Conservation (phyloP, 2,329 filamentous ascomycete species). For the Epichloe hybrida region DNA sequence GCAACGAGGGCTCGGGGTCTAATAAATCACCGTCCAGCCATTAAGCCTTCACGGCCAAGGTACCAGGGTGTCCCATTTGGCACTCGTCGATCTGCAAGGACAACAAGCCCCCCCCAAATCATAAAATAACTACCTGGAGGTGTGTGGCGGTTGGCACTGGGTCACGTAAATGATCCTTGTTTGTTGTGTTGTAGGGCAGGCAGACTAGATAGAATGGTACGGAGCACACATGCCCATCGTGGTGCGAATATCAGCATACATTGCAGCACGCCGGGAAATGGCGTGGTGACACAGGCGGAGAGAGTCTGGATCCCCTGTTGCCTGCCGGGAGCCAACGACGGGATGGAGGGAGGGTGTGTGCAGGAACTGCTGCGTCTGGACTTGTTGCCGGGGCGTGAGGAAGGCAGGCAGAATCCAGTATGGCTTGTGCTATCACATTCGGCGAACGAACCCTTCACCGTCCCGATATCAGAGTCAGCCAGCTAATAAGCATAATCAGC, state of each 20-base stretch:
- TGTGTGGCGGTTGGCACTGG: no score
- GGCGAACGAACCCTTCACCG: no score
- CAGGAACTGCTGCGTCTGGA: not conserved
- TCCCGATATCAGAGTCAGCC: no score
- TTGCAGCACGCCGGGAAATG: not conserved
- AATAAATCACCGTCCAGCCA: constrained; percentile 3
- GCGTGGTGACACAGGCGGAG: not conserved
- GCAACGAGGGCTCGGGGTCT: constrained; percentile 1
- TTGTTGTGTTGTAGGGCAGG: not conserved
- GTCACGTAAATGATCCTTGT: no score
- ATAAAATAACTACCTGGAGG: no score
- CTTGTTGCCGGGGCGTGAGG: not conserved
- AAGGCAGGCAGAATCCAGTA: not conserved
- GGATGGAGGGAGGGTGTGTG: not conserved
- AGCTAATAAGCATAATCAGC: no score
- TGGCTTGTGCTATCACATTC: no score
- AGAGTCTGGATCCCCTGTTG: not conserved
- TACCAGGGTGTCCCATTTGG: constrained; percentile 3
- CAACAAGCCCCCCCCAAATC: not conserved
- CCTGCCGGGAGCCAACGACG: not conserved
- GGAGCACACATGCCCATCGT: not conserved
- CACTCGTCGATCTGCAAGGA: constrained; percentile 6
- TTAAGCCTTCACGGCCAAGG: not conserved
- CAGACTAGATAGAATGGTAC: not conserved
- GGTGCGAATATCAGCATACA: not conserved